Conservation (phyloP, 768 basidiomycete species). For the Amylocystis lapponica region DNA sequence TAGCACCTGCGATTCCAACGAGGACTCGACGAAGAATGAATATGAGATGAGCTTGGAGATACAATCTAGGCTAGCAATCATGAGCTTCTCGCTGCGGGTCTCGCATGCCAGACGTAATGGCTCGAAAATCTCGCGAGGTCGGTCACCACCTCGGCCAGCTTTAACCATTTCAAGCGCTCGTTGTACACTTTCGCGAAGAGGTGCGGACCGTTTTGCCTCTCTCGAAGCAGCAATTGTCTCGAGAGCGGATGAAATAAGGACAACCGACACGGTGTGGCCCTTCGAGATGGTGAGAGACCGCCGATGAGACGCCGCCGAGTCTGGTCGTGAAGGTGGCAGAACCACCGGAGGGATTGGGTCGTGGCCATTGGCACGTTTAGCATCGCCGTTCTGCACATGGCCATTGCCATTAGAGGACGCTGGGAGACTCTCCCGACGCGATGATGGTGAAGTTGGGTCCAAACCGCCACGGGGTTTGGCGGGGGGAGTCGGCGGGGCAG, state of each 20-base stretch:
- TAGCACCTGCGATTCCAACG: conserved; percentile 35
- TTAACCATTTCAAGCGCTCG: conserved; percentile 79
- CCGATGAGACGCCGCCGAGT: conserved; percentile 22
- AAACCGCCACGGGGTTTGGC: conserved; percentile 13
- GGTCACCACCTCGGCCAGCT: conserved; percentile 66
- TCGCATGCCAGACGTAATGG: conserved; percentile 96
- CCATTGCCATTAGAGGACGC: conserved; percentile 10
- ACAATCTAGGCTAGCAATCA: conserved; percentile 96
- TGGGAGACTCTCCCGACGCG: conserved; percentile 20
- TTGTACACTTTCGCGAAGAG: conserved; percentile 80
- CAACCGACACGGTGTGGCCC: conserved; percentile 71
- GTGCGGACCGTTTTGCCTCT: conserved; percentile 77
- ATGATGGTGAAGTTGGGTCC: conserved; percentile 10
- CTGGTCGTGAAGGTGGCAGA: conserved; percentile 15
- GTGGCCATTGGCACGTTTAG: conserved; percentile 14
- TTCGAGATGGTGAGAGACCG: conserved; percentile 36
- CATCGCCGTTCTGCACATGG: conserved; percentile 9
- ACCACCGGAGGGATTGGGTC: not conserved
- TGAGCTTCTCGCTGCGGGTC: conserved; percentile 86
- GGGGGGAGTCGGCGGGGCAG: conserved; percentile 20
- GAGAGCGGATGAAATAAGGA: conserved; percentile 78
- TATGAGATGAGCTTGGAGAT: conserved; percentile 97
- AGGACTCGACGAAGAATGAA: conserved; percentile 85
- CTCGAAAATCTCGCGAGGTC: conserved; percentile 86
- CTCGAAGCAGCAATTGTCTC: conserved; percentile 83